Evolutionary conservation across 371 early-diverging fungal genomes (phyloP), one percentile per base, ranked within the genome.

Genomic region (Mortierella sp.): DNA sequence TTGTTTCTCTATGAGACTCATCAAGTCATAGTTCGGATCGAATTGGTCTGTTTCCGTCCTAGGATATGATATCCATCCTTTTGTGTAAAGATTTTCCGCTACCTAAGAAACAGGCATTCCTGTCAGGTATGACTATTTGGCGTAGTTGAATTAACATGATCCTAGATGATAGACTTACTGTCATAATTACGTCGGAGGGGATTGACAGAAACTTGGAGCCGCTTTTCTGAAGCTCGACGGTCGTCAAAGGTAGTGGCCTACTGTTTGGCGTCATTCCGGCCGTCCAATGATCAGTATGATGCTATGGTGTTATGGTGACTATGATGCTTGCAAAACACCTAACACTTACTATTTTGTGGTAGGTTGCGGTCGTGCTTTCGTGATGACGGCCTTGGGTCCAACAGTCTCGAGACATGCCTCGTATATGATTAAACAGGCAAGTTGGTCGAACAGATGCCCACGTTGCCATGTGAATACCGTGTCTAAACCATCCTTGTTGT

Each of bases 21-120:
- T 80, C 46, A 96, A 88, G 54, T 97, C 87, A 80, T 98, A 95
- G 24, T 81, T 84, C 8, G 66, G 56, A 55, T 91, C 91, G 72
- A 96, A 99, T 60, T 92, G 86, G 80, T 99, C 97, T 2, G 99
- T 99, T 81, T 99, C 99, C 9, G 99, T 99, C 72, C 99, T 91
- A 9, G 99, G 99, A 81, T 99, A 99, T 74, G 95, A 95, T 60
- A 99, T 96, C 54, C 94, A 90, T 26, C 99, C 99, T 34, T 83
- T 71, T 16, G 87, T 88, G 82, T 98, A 97, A 14, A 97, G 84
- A 0, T 71, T 76, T 82, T 97, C 97, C 21, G 98, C 97, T 23
- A 90, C 74, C 90, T 93, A 80, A 24, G 21, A 34, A 34, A 34
- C 34, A n/a, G n/a, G 34, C 34, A 10, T 34, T 34, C 34, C n/a